Evolutionary conservation across 2,329 filamentous ascomycete genomes (phyloP), one percentile per base, ranked within the genome.

Genomic region (Paracoccidioides lutzii): DNA sequence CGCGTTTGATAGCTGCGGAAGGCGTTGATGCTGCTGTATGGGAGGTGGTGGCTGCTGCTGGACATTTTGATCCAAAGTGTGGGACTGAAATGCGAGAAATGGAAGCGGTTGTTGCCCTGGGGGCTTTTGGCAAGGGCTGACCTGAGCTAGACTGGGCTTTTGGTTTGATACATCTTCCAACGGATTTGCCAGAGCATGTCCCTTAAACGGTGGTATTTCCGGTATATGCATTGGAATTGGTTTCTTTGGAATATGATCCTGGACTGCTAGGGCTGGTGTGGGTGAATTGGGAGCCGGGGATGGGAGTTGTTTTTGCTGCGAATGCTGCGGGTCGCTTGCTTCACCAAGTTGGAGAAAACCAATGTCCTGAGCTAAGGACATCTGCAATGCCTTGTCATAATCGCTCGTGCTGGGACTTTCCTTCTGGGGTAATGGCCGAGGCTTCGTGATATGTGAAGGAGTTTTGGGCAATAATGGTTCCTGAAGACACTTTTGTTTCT

Each of bases 401-500:
- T 75, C 72, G 45, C 63, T 67, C 14, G 66, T 65, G 30, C 65
- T 66, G 43, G 71, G 67, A 49, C 69, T 71, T 57, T 68, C 71
- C 56, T 65, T 67, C 55, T 61, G 63, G 48, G 59, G 49, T 33
- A 52, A 65, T 46, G 65, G 59, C 12, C 63, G 64, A 28, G 71
- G 69, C 53, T 77, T 76, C 15, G 74, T 70, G 3, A 73, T 66
- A 5, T 76, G 73, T 7, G 73, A 65, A 5, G 75, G 74, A 14
- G 78, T 76, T 61, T 75, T 73, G 44, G 78, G 71, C 22, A 22
- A 22, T 12, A 59, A 55, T 42, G 56, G 51, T 51, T 71, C 68
- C 28, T 81, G 78, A 7, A 78, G 79, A 56, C 78, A 73, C 7
- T 71, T 69, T 12, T 65, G 64, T 65, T 81, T 82, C 38, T 75